Conservation (phyloP, 2,329 filamentous ascomycete species). For the Aspergillus fumigatus region DNA sequence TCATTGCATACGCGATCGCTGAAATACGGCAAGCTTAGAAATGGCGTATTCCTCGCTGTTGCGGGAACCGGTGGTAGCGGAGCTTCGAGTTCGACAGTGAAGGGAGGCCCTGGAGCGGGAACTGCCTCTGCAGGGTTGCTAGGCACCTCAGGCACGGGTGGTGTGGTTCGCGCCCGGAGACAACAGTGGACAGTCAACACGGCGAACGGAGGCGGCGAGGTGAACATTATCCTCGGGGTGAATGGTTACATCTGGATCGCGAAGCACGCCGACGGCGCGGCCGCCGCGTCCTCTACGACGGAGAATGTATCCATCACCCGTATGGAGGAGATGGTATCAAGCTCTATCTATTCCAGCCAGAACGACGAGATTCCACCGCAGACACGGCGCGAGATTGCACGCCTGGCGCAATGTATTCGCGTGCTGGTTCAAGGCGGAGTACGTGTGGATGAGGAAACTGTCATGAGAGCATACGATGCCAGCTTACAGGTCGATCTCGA, state of each 20-base stretch:
- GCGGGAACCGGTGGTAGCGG: slow-evolving; percentile 69
- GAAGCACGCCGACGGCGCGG: slow-evolving; percentile 64
- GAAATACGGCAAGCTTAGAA: slow-evolving; percentile 92
- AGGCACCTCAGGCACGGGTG: slow-evolving; percentile 66
- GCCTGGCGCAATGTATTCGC: slow-evolving; percentile 74
- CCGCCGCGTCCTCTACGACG: slow-evolving; percentile 39
- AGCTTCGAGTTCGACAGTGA: slow-evolving; percentile 39
- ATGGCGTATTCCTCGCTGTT: slow-evolving; percentile 83
- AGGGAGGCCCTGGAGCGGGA: slow-evolving; percentile 26
- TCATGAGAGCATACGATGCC: slow-evolving; percentile 75
- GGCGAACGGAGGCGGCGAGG: slow-evolving; percentile 48
- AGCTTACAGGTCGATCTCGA: slow-evolving; percentile 63
- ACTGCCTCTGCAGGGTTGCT: slow-evolving; percentile 48
- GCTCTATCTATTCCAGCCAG: slow-evolving; percentile 88
- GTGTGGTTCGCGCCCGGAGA: slow-evolving; percentile 75
- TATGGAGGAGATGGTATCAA: slow-evolving; percentile 80
- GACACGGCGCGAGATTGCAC: slow-evolving; percentile 82
- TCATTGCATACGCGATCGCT: slow-evolving; percentile 83
- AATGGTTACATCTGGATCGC: slow-evolving; percentile 97
- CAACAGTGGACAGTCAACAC: slow-evolving; percentile 76
- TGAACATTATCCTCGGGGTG: slow-evolving; percentile 87
- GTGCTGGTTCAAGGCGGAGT: slow-evolving; percentile 78
- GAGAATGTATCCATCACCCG: slow-evolving; percentile 66
- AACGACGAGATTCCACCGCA: slow-evolving; percentile 77
- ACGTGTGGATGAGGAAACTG: slow-evolving; percentile 84